phyloP scores from a whole-genome alignment of 23 red algal species.

The Gracilaria gracilis region DNA sequence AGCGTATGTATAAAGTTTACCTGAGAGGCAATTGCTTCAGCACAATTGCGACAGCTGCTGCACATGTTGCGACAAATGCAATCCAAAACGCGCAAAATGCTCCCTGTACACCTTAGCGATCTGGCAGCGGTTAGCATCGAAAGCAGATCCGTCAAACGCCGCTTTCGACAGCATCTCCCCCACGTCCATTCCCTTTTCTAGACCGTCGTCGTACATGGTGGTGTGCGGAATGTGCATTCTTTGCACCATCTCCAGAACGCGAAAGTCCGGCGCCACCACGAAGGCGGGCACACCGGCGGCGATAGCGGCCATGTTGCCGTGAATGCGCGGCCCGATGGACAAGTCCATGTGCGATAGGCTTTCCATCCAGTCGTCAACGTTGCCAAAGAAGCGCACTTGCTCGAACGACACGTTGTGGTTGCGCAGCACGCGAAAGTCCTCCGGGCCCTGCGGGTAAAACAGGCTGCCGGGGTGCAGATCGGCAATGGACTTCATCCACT shows the following conservation, averaged over 20 bases:
- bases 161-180: conserved; percentile 3
- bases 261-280: conserved; percentile 46
- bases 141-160: conserved; percentile 8
- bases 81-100: not conserved
- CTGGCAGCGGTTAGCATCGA: conserved; percentile 25
- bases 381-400: conserved; percentile 1
- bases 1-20: too few relatives aligned
- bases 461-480: not conserved
- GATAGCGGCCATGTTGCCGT: conserved; percentile 43
- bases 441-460: not conserved
- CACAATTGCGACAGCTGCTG: not conserved
- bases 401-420: not conserved
- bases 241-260: conserved; percentile 27
- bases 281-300: conserved; percentile 16
- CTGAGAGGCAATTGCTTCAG: too few relatives aligned
- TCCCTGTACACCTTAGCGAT: conserved; percentile 44
- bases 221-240: conserved; percentile 45
- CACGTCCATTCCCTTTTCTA: conserved; percentile 4
- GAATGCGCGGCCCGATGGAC: conserved; percentile 30
- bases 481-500: not conserved
- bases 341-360: conserved; percentile 31
- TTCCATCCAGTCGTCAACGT: conserved; percentile 30
- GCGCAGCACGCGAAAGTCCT: not conserved
- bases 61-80: not conserved
- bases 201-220: conserved; percentile 25